Conservation (phyloP, 495 filamentous ascomycete genomes). For the Hypoxylon subgilvum region DNA sequence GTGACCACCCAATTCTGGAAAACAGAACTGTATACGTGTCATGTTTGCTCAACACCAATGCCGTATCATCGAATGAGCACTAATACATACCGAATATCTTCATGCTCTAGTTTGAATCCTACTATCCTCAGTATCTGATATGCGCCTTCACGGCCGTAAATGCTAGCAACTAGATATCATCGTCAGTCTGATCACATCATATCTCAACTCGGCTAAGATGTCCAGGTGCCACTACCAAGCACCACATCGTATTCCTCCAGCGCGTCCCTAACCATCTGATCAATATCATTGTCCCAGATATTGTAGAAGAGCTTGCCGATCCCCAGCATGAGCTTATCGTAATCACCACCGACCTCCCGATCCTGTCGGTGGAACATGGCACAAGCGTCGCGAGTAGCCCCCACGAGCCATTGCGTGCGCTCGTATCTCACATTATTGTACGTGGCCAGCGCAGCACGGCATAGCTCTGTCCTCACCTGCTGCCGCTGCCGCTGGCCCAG, state of each 20-base stretch:
- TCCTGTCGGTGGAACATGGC: constrained; percentile 52
- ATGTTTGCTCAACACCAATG: too few relatives aligned
- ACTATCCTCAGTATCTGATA: too few relatives aligned
- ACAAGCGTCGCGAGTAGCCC: constrained; percentile 43
- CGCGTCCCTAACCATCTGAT: constrained; percentile 40
- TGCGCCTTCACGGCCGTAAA: too few relatives aligned
- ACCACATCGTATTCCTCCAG: constrained; percentile 9
- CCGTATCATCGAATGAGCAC: too few relatives aligned
- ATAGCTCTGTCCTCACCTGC: constrained; percentile 18
- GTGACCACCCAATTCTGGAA: too few relatives aligned
- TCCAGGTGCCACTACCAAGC: background rate
- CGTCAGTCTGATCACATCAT: too few relatives aligned
- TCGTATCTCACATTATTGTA: constrained; percentile 48
- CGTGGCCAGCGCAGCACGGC: constrained; percentile 42
- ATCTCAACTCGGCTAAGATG: background rate
- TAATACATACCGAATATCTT: too few relatives aligned
- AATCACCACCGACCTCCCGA: constrained; percentile 35
- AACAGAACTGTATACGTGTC: too few relatives aligned
- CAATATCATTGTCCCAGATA: constrained; percentile 52
- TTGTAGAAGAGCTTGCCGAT: constrained; percentile 42
- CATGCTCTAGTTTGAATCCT: too few relatives aligned
- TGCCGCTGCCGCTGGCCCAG: background rate
- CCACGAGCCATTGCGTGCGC: constrained; percentile 48
- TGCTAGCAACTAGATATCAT: too few relatives aligned
- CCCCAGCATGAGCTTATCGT: constrained; percentile 38